A percentile compares a stretch with the other conserved stretches of the same genome.
Conservation (phyloP, 164 flowering plant species). For the Tetrastigma voinierianum region DNA sequence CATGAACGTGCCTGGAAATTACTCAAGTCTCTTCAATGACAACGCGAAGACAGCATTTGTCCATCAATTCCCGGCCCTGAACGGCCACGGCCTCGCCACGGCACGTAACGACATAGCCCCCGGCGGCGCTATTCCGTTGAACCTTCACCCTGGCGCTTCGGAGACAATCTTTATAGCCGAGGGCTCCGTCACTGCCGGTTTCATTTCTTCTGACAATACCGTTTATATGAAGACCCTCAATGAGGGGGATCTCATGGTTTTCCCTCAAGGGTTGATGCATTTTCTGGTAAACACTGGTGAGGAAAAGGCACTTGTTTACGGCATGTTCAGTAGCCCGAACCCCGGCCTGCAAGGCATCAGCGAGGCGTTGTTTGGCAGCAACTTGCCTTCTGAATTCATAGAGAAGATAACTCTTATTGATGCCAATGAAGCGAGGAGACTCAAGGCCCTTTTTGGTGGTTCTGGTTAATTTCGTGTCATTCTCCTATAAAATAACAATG, state of each 20-base stretch:
- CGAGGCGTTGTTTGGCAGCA: conserved; percentile 37
- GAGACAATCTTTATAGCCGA: conserved; percentile 32
- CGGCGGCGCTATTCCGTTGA: conserved; percentile 44
- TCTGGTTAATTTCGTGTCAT: conserved; percentile 6
- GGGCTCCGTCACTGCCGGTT: conserved; percentile 37
- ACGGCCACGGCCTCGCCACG: conserved; percentile 43
- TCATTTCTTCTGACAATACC: conserved; percentile 30
- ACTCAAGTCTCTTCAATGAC: conserved; percentile 36
- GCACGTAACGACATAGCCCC: conserved; percentile 38
- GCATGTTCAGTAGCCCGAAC: conserved; percentile 29
- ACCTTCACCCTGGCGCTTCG: conserved; percentile 46
- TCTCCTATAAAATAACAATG: no score
- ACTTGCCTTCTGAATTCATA: conserved; percentile 28
- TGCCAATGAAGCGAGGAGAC: conserved; percentile 34
- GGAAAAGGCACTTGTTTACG: conserved; percentile 19
- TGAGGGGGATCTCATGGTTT: conserved; percentile 45
- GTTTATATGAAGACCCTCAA: conserved; percentile 28
- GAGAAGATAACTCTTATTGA: conserved; percentile 38
- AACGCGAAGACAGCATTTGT: conserved; percentile 41
- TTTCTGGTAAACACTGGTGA: conserved; percentile 38
- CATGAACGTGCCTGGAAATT: conserved; percentile 35
- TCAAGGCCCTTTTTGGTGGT: conserved; percentile 49
- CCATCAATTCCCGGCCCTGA: conserved; percentile 36
- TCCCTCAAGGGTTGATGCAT: conserved; percentile 51
- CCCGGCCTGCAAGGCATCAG: conserved; percentile 51